phyloP scores from a whole-genome alignment of 306 rosid genomes.

The Spatholobus suberectus region DNA sequence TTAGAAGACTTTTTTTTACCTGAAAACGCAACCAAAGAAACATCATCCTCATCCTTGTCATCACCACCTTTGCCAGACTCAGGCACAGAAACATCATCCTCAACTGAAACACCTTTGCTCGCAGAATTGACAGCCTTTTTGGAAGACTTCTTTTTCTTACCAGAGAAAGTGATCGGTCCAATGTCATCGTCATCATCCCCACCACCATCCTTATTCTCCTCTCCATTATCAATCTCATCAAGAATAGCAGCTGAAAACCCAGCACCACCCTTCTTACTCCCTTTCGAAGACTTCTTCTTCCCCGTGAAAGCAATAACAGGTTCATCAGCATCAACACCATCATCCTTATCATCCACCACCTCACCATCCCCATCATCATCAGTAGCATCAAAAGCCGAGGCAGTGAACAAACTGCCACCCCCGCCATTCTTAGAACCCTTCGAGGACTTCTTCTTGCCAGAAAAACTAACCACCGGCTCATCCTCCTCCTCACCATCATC shows the following conservation, averaged over 20 bases:
- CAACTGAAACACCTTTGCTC: constrained; percentile 53
- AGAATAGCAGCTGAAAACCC: constrained; percentile 52
- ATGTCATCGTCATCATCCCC: constrained; percentile 68
- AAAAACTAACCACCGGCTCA: constrained; percentile 53
- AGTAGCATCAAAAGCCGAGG: constrained; percentile 61
- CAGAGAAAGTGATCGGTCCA: constrained; percentile 65
- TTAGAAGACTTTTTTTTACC: constrained; percentile 93
- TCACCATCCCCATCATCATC: constrained; percentile 61
- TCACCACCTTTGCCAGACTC: constrained; percentile 52
- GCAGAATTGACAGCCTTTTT: constrained; percentile 62
- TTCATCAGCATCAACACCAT: constrained; percentile 47
- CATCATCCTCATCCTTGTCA: constrained; percentile 57
- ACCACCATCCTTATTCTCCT: constrained; percentile 47
- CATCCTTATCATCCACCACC: constrained; percentile 49
- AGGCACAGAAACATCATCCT: constrained; percentile 54
- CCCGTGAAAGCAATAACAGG: constrained; percentile 65
- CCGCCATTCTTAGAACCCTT: constrained; percentile 59
- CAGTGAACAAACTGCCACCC: constrained; percentile 59
- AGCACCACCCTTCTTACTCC: constrained; percentile 59
- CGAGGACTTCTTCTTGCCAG: constrained; percentile 71
- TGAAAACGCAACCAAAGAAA: constrained; percentile 60
- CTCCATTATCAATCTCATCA: constrained; percentile 57
- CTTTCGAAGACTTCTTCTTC: constrained; percentile 80
- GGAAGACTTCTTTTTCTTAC: constrained; percentile 91
- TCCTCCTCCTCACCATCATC: constrained; percentile 61